Conservation (phyloP, 108 stramenopile species). For the Skeletonema grethae region DNA sequence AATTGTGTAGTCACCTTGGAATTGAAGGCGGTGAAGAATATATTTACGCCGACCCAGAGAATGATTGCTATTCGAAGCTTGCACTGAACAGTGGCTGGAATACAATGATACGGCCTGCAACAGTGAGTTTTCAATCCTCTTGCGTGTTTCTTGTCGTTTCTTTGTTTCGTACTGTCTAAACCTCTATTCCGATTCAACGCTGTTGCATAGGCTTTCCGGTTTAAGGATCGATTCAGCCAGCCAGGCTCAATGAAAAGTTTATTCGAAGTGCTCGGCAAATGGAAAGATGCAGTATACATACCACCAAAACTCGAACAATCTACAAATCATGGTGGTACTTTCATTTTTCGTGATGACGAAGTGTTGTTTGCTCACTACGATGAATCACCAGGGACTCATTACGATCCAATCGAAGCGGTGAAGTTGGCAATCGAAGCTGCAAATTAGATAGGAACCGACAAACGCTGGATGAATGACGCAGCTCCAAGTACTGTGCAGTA, state of each 20-base stretch:
- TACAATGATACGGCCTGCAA: slow-evolving; percentile 66
- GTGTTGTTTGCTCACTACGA: slow-evolving; percentile 82
- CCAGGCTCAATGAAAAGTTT: slow-evolving; percentile 19
- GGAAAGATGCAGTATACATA: slow-evolving; percentile 74
- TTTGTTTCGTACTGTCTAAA: not conserved
- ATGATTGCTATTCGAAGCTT: slow-evolving; percentile 58
- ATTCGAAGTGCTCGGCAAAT: slow-evolving; percentile 65
- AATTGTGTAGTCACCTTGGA: slow-evolving; percentile 62
- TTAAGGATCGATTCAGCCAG: not conserved
- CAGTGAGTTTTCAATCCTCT: slow-evolving; percentile 61
- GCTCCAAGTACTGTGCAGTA: not conserved
- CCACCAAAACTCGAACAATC: slow-evolving; percentile 79
- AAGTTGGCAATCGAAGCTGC: slow-evolving; percentile 47
- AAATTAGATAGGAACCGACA: not conserved
- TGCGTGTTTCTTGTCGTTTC: slow-evolving; percentile 43
- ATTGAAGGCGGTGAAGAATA: slow-evolving; percentile 48
- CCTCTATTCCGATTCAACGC: slow-evolving; percentile 15
- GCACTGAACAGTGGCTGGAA: slow-evolving; percentile 61
- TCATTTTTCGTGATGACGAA: slow-evolving; percentile 60
- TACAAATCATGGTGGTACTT: slow-evolving; percentile 70
- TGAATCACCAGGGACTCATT: slow-evolving; percentile 71
- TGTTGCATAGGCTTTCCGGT: not conserved
- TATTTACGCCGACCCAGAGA: slow-evolving; percentile 73
- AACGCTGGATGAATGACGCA: slow-evolving; percentile 1
- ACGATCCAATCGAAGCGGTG: slow-evolving; percentile 45